These are phyloP conservation scores for Saturnispora sanitii DNA, from an alignment of 805 yeast species.

Conservation along the genomic window DNA sequence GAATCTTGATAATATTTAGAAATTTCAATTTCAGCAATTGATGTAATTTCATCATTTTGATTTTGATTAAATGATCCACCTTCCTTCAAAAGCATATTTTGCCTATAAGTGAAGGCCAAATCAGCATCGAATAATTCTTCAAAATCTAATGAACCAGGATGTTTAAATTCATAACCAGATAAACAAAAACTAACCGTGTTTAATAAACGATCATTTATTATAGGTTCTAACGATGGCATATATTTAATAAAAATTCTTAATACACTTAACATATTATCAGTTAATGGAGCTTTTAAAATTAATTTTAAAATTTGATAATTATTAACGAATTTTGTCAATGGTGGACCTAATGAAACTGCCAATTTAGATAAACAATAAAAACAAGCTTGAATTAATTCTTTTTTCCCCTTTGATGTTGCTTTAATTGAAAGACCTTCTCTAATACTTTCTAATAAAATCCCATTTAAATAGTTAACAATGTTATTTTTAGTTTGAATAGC, in stretches of 20 bases:
- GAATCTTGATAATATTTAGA: slow-evolving; percentile 22
- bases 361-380: slow-evolving; percentile 83
- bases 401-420: slow-evolving; percentile 49
- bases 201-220: slow-evolving; percentile 61
- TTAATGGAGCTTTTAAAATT: slow-evolving; percentile 72
- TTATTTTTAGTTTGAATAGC: slow-evolving; percentile 72
- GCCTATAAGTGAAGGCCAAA: slow-evolving; percentile 71
- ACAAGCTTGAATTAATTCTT: slow-evolving; percentile 73
- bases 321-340: slow-evolving; percentile 79
- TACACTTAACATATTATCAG: slow-evolving; percentile 74
- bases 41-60: slow-evolving; percentile 15
- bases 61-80: slow-evolving; percentile 32
- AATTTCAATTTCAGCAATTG: slow-evolving; percentile 16
- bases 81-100: slow-evolving; percentile 60
- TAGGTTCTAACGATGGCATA: slow-evolving; percentile 70
- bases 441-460: slow-evolving; percentile 75
- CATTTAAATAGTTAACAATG: slow-evolving; percentile 81
- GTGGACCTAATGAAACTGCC: slow-evolving; percentile 86
- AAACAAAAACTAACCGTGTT: slow-evolving; percentile 64
- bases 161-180: slow-evolving; percentile 70
- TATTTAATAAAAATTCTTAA: slow-evolving; percentile 55
- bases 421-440: slow-evolving; percentile 61
- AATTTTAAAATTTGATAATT: slow-evolving; percentile 64
- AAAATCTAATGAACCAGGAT: slow-evolving; percentile 79
- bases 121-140: slow-evolving; percentile 46